Evolutionary conservation across 257 asterid species (phyloP), one percentile per base, ranked within the genome.

Genomic region (Hygrophila difformis): DNA sequence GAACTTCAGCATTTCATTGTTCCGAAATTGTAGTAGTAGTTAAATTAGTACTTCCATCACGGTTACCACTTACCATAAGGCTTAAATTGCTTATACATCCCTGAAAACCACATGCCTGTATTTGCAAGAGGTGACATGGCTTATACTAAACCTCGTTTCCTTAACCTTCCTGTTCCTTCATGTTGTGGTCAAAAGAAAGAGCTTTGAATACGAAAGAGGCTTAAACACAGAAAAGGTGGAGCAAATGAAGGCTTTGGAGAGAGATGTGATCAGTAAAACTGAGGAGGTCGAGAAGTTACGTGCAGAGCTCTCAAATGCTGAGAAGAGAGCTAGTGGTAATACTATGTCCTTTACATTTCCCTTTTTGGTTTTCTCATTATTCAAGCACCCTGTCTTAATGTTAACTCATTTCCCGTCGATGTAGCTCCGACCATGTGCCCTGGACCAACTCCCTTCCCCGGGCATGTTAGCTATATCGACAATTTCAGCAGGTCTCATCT

Each of bases 191-290:
- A 44, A 69, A 41, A 89, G 98, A 43, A 62, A 66, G 64, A 76
- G 84, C 15, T 91, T 91, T 36, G 84, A 77, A 63, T 55, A 64
- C n/a, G 93, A 86, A 61, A 91, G 86, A 60, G 70, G 81, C 41
- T 21, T 53, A 28, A 91, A 86, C 66, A 53, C 31, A 12, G 81
- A 68, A 38, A 80, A 82, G 69, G 93, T 91, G 49, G 79, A 79
- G 47, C 60, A 74, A 55, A 51, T 82, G 96, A 64, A 74, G 70
- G 51, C 39, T 17, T 39, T 65, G 75, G 98, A 86, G 86, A 75
- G 66, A 65, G 73, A 91, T 44, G 61, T 91, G 51, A 66, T 82
- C 38, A 69, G 44, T 40, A 51, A 71, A 80, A 69, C 67, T 50
- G 76, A 34, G 33, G 88, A 91, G 74, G 73, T 72, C 33, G 93